Evolutionary conservation across 768 basidiomycete species (phyloP).

Genomic region (Collybia sp.): DNA sequence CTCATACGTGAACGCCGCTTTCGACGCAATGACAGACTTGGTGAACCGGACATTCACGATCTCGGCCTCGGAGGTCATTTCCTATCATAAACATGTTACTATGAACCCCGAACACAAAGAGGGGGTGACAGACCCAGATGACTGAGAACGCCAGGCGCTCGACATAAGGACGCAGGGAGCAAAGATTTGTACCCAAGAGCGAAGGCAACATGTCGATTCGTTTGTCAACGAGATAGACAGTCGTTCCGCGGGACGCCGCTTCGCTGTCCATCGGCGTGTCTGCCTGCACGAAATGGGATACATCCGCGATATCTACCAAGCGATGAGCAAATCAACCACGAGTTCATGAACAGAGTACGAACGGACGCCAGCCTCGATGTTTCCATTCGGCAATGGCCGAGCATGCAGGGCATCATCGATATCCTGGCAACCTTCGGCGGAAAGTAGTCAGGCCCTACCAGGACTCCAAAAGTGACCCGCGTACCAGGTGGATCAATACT

Average conservation of each 20-base stretch:
- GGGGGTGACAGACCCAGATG: constrained; percentile 70
- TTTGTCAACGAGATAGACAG: constrained; percentile 97
- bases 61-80: constrained; percentile 83
- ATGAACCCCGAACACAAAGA: constrained; percentile 1
- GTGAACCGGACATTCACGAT: constrained; percentile 89
- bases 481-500: constrained; percentile 95
- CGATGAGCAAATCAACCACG: background rate
- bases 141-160: constrained; percentile 94
- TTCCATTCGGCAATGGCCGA: constrained; percentile 79
- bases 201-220: constrained; percentile 97
- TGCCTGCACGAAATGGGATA: constrained; percentile 90
- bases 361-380: constrained; percentile 98
- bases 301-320: constrained; percentile 88
- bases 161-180: constrained; percentile 87
- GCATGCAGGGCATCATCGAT: constrained; percentile 99
- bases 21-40: constrained; percentile 96
- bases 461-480: constrained; percentile 2
- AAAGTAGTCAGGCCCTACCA: background rate
- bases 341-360: constrained; percentile 31
- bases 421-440: constrained; percentile 79
- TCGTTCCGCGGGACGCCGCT: constrained; percentile 93
- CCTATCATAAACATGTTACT: constrained; percentile 41
- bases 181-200: constrained; percentile 92
- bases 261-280: constrained; percentile 97
- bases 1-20: constrained; percentile 95